Evolutionary conservation across 2,329 filamentous ascomycete species (phyloP).

Genomic region (Neonectria magnoliae): DNA sequence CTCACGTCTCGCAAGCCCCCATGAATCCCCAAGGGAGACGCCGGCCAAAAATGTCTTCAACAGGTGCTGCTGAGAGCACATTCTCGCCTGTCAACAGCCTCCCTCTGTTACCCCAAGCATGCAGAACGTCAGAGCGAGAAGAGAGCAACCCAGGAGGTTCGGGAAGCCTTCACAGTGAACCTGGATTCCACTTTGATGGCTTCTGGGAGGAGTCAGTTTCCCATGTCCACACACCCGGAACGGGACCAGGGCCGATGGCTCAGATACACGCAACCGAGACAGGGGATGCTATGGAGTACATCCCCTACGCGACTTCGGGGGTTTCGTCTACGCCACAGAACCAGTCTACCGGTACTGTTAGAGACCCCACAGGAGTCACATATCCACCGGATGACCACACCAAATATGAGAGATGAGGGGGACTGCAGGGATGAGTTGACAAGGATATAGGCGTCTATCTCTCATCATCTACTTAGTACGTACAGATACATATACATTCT

Average conservation of each 20-base stretch:
- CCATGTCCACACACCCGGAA: not conserved
- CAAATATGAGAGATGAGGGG: not conserved
- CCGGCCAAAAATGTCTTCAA: not conserved
- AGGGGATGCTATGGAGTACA: not conserved
- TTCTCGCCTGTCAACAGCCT: not conserved
- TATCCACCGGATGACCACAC: not conserved
- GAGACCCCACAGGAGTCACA: too few species aligned
- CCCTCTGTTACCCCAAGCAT: not conserved
- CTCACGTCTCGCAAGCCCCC: slow-evolving; percentile 10
- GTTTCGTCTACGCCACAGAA: not conserved
- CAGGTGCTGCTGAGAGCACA: not conserved
- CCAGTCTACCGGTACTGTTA: not conserved
- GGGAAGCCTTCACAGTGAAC: not conserved
- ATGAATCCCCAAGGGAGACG: not conserved
- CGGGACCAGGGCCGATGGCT: not conserved
- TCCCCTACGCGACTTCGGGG: not conserved
- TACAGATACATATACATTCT: not conserved
- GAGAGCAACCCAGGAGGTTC: not conserved
- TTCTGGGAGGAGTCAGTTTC: not conserved
- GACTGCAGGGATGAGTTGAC: not conserved
- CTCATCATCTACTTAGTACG: not conserved
- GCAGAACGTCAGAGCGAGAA: not conserved
- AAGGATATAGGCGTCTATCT: not conserved
- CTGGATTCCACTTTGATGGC: not conserved
- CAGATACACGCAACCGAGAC: not conserved